phyloP scores from a whole-genome alignment of 2,329 filamentous ascomycete genomes.

The Verticillium albo-atrum region DNA sequence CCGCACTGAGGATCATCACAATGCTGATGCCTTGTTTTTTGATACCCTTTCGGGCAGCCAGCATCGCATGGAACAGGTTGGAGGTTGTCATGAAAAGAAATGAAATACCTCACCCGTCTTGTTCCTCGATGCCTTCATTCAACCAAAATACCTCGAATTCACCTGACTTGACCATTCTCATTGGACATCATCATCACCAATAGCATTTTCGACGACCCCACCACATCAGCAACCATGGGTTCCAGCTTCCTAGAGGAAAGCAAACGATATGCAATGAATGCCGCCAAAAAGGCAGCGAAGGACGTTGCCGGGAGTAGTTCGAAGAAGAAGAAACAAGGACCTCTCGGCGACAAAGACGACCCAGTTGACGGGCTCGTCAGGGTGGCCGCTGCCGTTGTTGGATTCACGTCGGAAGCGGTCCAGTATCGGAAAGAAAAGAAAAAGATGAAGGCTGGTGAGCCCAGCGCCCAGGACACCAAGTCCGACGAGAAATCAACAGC shows the following conservation, averaged over 20 bases:
- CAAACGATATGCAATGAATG: not conserved
- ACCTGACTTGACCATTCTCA: too few relatives aligned
- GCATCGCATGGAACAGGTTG: too few relatives aligned
- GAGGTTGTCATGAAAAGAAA: too few relatives aligned
- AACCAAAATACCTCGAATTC: too few relatives aligned
- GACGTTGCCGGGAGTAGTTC: not conserved
- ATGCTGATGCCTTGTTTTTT: too few relatives aligned
- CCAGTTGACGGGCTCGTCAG: conserved; percentile 9
- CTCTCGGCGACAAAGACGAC: conserved; percentile 2
- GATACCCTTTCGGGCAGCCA: too few relatives aligned
- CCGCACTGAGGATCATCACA: too few relatives aligned
- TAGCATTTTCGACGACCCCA: not conserved
- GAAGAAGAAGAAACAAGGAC: not conserved
- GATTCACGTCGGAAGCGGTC: conserved; percentile 12
- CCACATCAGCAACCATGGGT: not conserved
- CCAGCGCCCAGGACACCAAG: not conserved
- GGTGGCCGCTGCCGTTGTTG: conserved; percentile 11
- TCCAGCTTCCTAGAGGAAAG: not conserved
- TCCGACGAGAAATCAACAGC: not conserved
- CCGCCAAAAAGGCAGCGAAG: not conserved
- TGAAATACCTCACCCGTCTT: too few relatives aligned
- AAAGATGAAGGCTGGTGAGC: not conserved
- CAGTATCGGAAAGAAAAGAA: conserved; percentile 15
- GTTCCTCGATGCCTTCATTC: too few relatives aligned
- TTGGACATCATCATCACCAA: not conserved